Base-by-base conservation (phyloP, 495 filamentous ascomycete genomes). In the Tuber brumale region DNA sequence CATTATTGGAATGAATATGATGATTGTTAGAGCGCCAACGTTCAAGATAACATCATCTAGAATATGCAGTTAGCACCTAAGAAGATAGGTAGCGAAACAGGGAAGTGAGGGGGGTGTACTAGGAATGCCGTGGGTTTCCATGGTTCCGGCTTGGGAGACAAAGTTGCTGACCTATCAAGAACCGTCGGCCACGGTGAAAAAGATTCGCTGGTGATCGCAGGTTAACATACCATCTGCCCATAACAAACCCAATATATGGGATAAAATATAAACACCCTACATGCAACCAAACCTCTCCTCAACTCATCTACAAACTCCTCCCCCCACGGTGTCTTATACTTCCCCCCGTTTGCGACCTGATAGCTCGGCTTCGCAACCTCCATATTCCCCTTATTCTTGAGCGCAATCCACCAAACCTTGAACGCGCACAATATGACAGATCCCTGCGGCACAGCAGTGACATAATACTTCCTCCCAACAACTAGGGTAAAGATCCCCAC, bases 1-100 rank as follows among this genome's bases (percentile, higher is more conserved):
- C 77, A 88, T 86, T 74, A 95, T 87, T 14, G 93, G 93, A 74
- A 95, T 93, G 76, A 94, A 88, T 83, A 95, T 92, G 82, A 95
- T 88, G 51, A 94, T 84, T 2, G 91, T 86, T 75, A 95, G 85
- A 19, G 93, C 92, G 82, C 94, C 90, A 43, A 95, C 87, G 82
- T 94, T 95, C 78, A 88, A 88, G 79, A 94, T 86, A 41, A 94
- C 87, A 81, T 95, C 93, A 84, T 94, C 46, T 51, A 93, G 21
- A 21, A 10, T 51, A 2, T 8, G 21, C 3, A 10, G 21, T 51
- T 7, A 51, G 46, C 8, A n/a, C 6, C 7, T 5, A 21, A 9
- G 21, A 10, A 8, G 23, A 18, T 5, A 48, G 19, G 18, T 4
- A 2, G 46, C 12, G 45, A 23, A 23, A 48, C 6, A 5, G 46